Percentiles rank a stretch among this genome's conserved stretches.
phyloP scores from a whole-genome alignment of 495 filamentous ascomycete genomes.

The Penicillium steckii region DNA sequence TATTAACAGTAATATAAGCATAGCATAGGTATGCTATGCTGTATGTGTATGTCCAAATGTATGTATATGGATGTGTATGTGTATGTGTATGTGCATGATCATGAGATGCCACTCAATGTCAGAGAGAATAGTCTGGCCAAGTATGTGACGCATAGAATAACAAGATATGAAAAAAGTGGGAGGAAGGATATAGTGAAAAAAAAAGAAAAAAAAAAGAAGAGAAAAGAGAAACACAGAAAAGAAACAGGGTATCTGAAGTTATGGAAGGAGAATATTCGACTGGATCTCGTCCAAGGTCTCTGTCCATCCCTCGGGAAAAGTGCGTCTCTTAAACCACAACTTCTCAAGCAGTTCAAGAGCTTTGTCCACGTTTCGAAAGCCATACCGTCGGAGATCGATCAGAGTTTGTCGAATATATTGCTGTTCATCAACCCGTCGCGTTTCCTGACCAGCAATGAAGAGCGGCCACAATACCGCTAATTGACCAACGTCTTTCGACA shows the following conservation, averaged over 20 bases:
- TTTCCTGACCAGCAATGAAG: constrained; percentile 39
- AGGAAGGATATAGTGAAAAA: neutral
- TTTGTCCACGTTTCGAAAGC: constrained; percentile 43
- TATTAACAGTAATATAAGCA: too few relatives aligned
- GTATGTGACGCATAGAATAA: neutral
- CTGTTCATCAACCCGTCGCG: constrained; percentile 33
- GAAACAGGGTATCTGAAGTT: too few relatives aligned
- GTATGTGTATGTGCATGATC: neutral
- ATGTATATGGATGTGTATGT: too few relatives aligned
- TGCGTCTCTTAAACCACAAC: constrained; percentile 38
- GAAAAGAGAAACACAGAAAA: too few relatives aligned
- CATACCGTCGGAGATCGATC: constrained; percentile 34
- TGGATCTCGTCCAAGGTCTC: constrained; percentile 39
- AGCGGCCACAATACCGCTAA: constrained; percentile 39
- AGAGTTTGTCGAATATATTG: constrained; percentile 37
- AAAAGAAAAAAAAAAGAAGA: neutral
- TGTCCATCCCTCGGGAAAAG: constrained; percentile 39
- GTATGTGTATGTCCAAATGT: too few relatives aligned
- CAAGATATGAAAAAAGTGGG: neutral
- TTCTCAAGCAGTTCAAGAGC: constrained; percentile 34
- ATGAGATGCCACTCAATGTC: neutral
- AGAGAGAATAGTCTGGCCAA: neutral
- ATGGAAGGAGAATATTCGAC: constrained; percentile 27
- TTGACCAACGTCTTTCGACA: constrained; percentile 39
- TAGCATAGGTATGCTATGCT: too few relatives aligned